Base-by-base conservation (phyloP, 75 land plant species). In the Ceratopteris richardii region DNA sequence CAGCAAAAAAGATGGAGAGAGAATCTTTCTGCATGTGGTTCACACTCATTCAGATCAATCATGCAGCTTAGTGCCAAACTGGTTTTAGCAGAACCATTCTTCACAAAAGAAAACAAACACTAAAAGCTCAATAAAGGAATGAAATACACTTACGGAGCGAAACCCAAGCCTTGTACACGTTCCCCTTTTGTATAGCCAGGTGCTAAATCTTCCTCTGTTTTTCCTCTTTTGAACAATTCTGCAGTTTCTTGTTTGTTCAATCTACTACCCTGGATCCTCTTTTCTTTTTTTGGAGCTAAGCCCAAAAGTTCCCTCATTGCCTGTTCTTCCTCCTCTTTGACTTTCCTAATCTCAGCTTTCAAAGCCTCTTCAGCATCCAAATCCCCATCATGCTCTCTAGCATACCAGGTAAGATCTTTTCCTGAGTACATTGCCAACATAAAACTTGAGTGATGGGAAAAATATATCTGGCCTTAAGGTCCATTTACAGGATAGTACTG, bases 391-490 rank as follows among this genome's bases (percentile, higher is more conserved):
- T 80, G 84, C 31, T 92, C 97, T 68, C 76, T 77, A 21, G 85
- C 54, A 57, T 94, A 94, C 98, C 98, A 94, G 51, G 58, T 57
- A 26, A 94, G 78, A 66, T 94, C 98, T 61, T 94, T 94, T 28
- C 98, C 98, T 94, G 79, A 33, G 9, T 33, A 33, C 7, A 33
- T 4, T 4, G 9, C 9, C 37, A 33, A 31, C 44, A 28, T 3
- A 17, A 42, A 12, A 17, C 16, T 0, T 2, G 47, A 21, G 20
- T 21, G 7, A 24, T 12, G 26, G 23, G 0, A 59, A 52, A 16
- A 12, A 10, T 22, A 18, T 16, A 51, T 24, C 19, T 19, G 22
- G 28, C 26, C 17, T 21, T 19, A 21, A n/a, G n/a, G n/a, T n/a
- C n/a, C n/a, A n/a, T n/a, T n/a, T n/a, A n/a, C n/a, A n/a, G n/a